These are phyloP conservation scores for Crithidia acanthocephali DNA, from an alignment of 208 protist species.

Conservation along the genomic window DNA sequence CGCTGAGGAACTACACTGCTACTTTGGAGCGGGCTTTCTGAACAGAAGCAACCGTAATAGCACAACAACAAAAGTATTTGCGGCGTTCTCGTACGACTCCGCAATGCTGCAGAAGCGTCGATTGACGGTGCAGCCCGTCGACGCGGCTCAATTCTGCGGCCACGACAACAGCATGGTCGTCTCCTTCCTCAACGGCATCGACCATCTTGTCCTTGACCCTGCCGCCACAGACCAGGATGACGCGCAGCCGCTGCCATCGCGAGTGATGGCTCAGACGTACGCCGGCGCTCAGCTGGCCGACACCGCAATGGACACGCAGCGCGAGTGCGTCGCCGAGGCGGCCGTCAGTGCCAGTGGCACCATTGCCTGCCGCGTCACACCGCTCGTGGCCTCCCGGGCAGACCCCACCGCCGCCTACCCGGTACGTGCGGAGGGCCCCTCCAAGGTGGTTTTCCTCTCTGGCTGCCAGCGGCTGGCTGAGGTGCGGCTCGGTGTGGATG, in stretches of 20 bases:
- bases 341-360: constrained; percentile 32
- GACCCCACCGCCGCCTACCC: constrained; percentile 7
- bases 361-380: constrained; percentile 43
- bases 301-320: constrained; percentile 16
- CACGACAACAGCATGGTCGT: constrained; percentile 38
- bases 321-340: constrained; percentile 39
- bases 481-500: constrained; percentile 33
- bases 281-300: constrained; percentile 37
- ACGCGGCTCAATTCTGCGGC: constrained; percentile 27
- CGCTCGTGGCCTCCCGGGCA: constrained; percentile 24
- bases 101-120: constrained; percentile 31
- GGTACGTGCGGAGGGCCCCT: constrained; percentile 7
- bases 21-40: not conserved
- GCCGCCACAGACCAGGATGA: constrained; percentile 29
- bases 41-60: too few species aligned
- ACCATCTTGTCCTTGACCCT: constrained; percentile 34
- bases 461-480: constrained; percentile 57
- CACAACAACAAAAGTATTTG: too few species aligned
- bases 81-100: not conserved
- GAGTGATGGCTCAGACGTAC: constrained; percentile 39
- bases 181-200: constrained; percentile 41
- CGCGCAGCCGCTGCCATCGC: constrained; percentile 29
- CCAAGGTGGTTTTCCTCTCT: constrained; percentile 53
- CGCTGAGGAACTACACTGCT: too few species aligned
- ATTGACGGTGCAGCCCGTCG: constrained; percentile 32